Evolutionary conservation across 495 filamentous ascomycete genomes (phyloP), one percentile per base, ranked within the genome.

Genomic region (Trichoderma erinaceum): DNA sequence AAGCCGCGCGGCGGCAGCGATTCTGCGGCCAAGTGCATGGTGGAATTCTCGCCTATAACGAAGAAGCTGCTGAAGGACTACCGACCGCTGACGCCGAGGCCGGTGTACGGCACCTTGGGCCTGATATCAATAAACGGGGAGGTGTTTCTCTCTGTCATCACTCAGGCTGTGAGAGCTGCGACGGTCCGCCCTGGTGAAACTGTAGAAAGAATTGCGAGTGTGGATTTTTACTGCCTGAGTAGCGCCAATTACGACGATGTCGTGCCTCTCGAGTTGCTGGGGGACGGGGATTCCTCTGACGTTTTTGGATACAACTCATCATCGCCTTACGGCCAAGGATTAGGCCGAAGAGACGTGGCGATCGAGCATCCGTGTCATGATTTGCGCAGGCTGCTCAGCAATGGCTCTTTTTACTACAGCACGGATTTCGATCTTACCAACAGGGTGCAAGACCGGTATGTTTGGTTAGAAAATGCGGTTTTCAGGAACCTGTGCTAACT

Each of bases 361-460:
- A 74, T 90, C 29, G 93, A 97, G 71, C 92, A 97, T 77, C 96
- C 95, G 27, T 97, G 92, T 73, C 75, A 90, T 66, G 91, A 93
- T 48, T 72, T 99, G 64, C 93, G 93, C 74, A 97, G 96, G 81
- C 84, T 99, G 12, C 81, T 99, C 25, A 88, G 91, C 70, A 91
- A 95, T 78, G 93, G 96, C n/a, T 97, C 89, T 15, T 99, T 99
- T 74, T 98, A 98, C 76, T 99, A 97, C 77, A 97, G 94, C 73
- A 88, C 92, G 38, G 91, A 98, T 78, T 99, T 99, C 75, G 93
- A 98, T 76, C 84, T 99, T 25, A 98, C 95, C 29, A 94, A 94
- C 76, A 86, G 95, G 70, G 81, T 97, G 70, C 95, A 99, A 78
- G 89, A 97, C 72, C 89, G 94, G 90, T 93, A 78, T 75, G 85